phyloP scores from a whole-genome alignment of 2,329 filamentous ascomycete genomes.

The Fusarium ambrosium region DNA sequence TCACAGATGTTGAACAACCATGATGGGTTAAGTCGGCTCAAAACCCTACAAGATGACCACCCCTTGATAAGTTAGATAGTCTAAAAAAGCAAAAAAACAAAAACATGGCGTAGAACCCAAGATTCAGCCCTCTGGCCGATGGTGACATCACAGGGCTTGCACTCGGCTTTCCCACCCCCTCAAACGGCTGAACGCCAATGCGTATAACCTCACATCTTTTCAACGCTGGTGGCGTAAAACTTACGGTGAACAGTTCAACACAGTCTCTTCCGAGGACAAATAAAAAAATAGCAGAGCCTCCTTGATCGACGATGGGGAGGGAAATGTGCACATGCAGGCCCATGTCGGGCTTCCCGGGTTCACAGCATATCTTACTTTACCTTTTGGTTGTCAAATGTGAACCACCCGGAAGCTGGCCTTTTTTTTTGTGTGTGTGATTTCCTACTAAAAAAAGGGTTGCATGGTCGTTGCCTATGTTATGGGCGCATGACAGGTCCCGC shows the following conservation, averaged over 20 bases:
- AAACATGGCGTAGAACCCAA: background rate
- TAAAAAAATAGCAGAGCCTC: background rate
- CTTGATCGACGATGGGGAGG: background rate
- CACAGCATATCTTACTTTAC: background rate
- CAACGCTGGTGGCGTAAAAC: background rate
- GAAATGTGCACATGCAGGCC: background rate
- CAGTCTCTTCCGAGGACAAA: background rate
- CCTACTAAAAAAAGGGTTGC: background rate
- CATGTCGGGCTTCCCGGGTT: background rate
- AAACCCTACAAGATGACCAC: constrained; percentile 2
- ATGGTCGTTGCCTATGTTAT: background rate
- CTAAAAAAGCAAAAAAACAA: constrained; percentile 5
- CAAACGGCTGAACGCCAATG: background rate
- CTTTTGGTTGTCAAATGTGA: background rate
- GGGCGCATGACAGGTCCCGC: background rate
- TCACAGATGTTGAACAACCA: background rate
- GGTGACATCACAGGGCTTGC: constrained; percentile 7
- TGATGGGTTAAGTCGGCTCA: constrained; percentile 9
- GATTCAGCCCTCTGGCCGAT: background rate
- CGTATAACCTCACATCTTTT: constrained; percentile 1
- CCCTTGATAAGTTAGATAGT: background rate
- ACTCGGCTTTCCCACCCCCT: background rate
- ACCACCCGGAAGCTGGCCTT: background rate
- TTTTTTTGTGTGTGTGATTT: background rate
- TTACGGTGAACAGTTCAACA: background rate